These are phyloP conservation scores for Psophocarpus tetragonolobus DNA, from an alignment of 306 rosid species.

Conservation along the genomic window DNA sequence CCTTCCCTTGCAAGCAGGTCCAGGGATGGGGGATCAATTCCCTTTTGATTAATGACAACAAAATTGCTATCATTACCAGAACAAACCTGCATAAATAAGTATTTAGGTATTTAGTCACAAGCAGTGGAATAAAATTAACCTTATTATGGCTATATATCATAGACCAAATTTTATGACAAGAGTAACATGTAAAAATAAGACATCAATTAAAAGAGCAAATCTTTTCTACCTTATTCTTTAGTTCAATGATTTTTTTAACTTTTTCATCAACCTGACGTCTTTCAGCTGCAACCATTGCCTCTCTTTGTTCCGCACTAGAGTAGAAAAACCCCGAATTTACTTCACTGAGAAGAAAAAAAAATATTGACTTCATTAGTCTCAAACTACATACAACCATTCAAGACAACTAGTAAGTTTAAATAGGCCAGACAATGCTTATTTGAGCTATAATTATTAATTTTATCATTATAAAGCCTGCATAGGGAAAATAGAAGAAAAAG, in stretches of 20 bases:
- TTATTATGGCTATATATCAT: not conserved
- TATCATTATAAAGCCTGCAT: not conserved
- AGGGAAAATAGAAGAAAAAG: not conserved
- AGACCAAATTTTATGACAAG: not conserved
- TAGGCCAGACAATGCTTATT: not conserved
- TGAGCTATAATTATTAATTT: not conserved
- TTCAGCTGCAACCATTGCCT: constrained; percentile 93
- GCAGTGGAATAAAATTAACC: not conserved
- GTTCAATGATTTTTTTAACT: constrained; percentile 80
- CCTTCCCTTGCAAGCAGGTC: constrained; percentile 96
- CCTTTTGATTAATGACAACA: constrained; percentile 90
- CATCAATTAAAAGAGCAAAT: not conserved
- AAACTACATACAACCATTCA: not conserved
- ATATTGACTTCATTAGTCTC: constrained; percentile 24
- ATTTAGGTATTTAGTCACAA: not conserved
- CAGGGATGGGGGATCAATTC: constrained; percentile 97
- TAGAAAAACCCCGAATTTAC: constrained; percentile 96
- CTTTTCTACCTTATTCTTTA: constrained; percentile 72
- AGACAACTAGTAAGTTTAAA: not conserved
- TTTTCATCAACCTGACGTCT: constrained; percentile 91
- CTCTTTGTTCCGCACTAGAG: constrained; percentile 98
- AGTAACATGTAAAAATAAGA: not conserved
- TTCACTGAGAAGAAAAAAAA: constrained; percentile 67
- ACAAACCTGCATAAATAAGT: constrained; percentile 66
- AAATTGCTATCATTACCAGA: constrained; percentile 72